Evolutionary conservation across 257 asterid genomes (phyloP).

Genomic region (Sherardia arvensis): DNA sequence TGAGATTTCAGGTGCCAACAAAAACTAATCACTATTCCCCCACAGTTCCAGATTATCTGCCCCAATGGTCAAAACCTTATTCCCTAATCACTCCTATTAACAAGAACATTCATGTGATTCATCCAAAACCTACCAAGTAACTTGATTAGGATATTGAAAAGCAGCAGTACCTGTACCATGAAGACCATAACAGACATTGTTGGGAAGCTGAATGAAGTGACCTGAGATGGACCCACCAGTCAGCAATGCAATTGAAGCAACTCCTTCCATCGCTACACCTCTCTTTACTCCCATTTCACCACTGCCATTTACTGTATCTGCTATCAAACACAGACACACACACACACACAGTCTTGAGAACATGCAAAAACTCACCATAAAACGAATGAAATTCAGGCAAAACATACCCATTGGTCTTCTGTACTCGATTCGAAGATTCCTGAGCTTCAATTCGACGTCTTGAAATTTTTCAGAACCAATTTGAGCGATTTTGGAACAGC

Average conservation of each 20-base stretch:
- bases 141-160: not conserved
- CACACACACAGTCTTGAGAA: no score
- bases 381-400: no score
- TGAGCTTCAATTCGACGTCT: no score
- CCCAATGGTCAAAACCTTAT: not conserved
- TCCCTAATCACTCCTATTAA: not conserved
- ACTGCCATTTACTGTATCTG: constrained; percentile 8
- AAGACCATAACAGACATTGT: constrained; percentile 77
- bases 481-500: no score
- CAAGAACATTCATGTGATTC: not conserved
- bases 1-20: not conserved
- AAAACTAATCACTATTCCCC: not conserved
- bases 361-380: no score
- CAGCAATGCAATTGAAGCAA: constrained; percentile 83
- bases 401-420: no score
- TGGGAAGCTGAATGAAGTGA: constrained; percentile 84
- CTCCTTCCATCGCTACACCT: constrained; percentile 60
- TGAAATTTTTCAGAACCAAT: no score
- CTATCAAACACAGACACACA: not conserved
- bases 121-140: no score
- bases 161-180: constrained; percentile 59
- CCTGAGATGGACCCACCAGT: constrained; percentile 88
- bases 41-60: not conserved
- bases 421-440: no score
- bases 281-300: constrained; percentile 10